A percentile compares a stretch with the other conserved stretches of the same genome.
These are phyloP conservation scores for Coix lacrymajobi DNA, from an alignment of 176 grass and related monocot genomes.

Conservation along the genomic window DNA sequence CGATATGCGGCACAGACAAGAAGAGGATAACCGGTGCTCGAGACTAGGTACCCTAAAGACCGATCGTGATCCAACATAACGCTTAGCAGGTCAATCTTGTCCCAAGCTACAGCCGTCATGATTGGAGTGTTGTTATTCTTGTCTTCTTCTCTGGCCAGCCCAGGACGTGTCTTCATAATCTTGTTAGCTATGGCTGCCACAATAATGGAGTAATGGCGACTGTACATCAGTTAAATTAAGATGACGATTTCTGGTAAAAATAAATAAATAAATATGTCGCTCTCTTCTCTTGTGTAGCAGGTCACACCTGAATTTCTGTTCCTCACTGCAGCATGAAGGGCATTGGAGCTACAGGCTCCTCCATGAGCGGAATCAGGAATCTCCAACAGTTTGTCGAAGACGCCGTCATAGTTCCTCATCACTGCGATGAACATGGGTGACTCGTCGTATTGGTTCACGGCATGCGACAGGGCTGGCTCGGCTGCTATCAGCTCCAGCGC, in stretches of 20 bases:
- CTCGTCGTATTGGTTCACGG: not conserved
- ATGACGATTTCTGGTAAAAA: too few species aligned
- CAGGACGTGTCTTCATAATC: not conserved
- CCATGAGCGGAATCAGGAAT: not conserved
- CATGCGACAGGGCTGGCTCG: not conserved
- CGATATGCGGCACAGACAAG: not conserved
- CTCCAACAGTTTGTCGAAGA: not conserved
- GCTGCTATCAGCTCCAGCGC: not conserved
- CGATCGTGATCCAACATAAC: not conserved
- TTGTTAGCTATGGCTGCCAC: not conserved
- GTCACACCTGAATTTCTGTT: not conserved
- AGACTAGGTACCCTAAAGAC: not conserved
- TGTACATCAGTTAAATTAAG: too few species aligned
- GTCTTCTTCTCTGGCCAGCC: not conserved
- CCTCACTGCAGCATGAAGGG: conserved; percentile 16
- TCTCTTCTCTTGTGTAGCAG: too few species aligned
- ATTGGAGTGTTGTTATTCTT: not conserved
- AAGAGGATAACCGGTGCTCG: not conserved
- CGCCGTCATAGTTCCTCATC: not conserved
- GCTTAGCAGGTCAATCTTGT: not conserved
- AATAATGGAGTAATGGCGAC: too few species aligned
- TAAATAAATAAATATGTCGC: too few species aligned
- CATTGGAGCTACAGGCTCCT: not conserved
- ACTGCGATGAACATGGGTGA: conserved; percentile 22
- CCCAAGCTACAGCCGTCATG: not conserved